Evolutionary conservation across 106 monocot genomes (phyloP).

Genomic region (Dactylorhiza incarnata): DNA sequence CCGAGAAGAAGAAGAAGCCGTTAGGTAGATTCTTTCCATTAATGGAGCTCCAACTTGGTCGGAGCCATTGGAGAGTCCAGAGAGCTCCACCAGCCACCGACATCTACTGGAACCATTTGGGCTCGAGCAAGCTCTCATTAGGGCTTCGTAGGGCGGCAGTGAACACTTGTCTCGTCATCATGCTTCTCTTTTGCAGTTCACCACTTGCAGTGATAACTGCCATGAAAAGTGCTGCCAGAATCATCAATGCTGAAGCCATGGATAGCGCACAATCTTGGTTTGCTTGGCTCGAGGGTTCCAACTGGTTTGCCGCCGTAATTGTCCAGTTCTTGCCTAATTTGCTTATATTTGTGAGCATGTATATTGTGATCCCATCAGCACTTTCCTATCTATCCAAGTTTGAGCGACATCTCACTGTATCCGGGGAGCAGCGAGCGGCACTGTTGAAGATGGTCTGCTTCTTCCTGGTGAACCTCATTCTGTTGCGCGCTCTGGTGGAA

Average conservation of each 20-base stretch:
- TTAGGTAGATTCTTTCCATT: conserved; percentile 75
- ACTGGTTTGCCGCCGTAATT: conserved; percentile 72
- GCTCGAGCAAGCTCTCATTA: conserved; percentile 65
- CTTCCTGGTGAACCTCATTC: conserved; percentile 92
- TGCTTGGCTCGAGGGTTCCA: conserved; percentile 77
- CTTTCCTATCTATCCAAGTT: conserved; percentile 92
- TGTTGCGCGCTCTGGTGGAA: conserved; percentile 80
- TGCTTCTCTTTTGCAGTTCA: conserved; percentile 91
- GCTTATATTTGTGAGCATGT: conserved; percentile 96
- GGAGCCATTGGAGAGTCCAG: conserved; percentile 87
- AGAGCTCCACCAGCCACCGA: conserved; percentile 87
- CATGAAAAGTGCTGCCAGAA: conserved; percentile 80
- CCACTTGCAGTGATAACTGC: conserved; percentile 79
- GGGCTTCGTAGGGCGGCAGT: conserved; percentile 61
- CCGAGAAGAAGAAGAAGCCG: conserved; percentile 71
- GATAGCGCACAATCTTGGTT: conserved; percentile 79
- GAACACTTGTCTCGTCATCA: conserved; percentile 74
- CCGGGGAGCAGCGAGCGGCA: conserved; percentile 93
- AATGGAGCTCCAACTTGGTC: conserved; percentile 89
- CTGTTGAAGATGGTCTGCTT: conserved; percentile 95
- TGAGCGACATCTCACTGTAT: conserved; percentile 87
- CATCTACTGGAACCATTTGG: conserved; percentile 97
- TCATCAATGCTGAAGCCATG: conserved; percentile 92
- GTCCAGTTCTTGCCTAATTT: conserved; percentile 94
- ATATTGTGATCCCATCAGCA: conserved; percentile 82